Percentiles rank a stretch among this genome's conserved stretches.
phyloP scores from a whole-genome alignment of 176 grass and related monocot genomes.

The Cenchrus fungigraminus region DNA sequence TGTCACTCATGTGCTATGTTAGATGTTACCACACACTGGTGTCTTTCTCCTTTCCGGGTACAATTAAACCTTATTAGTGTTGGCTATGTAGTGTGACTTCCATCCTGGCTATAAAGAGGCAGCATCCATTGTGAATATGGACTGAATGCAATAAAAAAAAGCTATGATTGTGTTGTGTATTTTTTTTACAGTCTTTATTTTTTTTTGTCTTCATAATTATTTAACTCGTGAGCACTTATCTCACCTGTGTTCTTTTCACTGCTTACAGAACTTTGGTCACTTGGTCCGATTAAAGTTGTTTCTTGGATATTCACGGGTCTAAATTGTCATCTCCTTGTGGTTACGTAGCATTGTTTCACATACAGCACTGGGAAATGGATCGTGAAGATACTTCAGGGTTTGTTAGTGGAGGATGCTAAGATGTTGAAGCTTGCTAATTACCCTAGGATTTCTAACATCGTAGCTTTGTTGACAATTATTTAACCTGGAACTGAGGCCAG shows the following conservation, averaged over 20 bases:
- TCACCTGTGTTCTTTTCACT: slow-evolving; percentile 21
- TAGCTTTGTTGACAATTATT: slow-evolving; percentile 51
- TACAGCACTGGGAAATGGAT: slow-evolving; percentile 67
- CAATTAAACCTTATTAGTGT: not conserved
- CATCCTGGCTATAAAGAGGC: slow-evolving; percentile 1
- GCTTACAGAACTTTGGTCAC: slow-evolving; percentile 32
- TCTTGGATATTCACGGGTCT: slow-evolving; percentile 30
- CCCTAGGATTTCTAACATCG: slow-evolving; percentile 48
- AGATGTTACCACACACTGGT: not conserved
- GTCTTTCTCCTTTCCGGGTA: not conserved
- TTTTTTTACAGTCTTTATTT: not conserved
- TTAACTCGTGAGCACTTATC: slow-evolving; percentile 21
- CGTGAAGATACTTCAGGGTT: slow-evolving; percentile 83
- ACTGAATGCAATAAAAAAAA: not conserved
- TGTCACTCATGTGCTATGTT: not conserved
- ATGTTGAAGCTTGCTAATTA: slow-evolving; percentile 28
- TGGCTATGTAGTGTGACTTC: slow-evolving; percentile 15
- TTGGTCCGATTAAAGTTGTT: slow-evolving; percentile 14
- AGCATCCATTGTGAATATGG: not conserved
- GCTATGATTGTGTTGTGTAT: slow-evolving; percentile 6
- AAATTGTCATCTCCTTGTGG: slow-evolving; percentile 19
- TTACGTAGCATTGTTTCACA: not conserved
- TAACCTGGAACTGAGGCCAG: slow-evolving; percentile 45
- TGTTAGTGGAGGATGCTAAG: slow-evolving; percentile 92
- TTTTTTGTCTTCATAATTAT: not conserved